Evolutionary conservation across 225 moss, liverwort and hornwort species (phyloP).

Genomic region (Pseudoscleropodium purum): DNA sequence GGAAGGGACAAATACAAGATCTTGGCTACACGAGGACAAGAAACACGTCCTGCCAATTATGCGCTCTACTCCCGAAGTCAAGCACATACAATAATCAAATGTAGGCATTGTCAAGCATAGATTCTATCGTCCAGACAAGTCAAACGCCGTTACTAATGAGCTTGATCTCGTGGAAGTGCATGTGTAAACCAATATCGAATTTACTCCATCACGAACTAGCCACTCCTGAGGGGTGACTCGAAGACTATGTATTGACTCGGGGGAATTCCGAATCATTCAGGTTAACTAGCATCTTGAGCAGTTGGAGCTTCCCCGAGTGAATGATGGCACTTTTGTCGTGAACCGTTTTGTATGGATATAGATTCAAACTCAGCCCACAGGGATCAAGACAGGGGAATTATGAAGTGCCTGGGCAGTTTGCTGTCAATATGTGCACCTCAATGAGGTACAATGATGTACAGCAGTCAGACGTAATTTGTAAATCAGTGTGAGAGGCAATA

Average conservation of each 20-base stretch:
- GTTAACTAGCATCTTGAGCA: background rate
- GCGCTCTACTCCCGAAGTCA: background rate
- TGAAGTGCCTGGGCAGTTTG: background rate
- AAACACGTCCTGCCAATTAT: background rate
- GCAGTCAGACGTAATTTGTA: background rate
- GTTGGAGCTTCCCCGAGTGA: background rate
- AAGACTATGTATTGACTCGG: background rate
- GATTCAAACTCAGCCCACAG: background rate
- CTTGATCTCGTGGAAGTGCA: background rate
- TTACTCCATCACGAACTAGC: background rate
- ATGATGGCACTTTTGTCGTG: constrained; percentile 7
- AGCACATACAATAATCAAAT: background rate
- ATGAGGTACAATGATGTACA: constrained; percentile 6
- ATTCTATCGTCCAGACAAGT: background rate
- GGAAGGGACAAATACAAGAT: background rate
- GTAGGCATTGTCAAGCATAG: too few species aligned
- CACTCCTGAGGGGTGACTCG: background rate
- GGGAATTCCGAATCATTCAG: background rate
- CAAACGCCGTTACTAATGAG: background rate
- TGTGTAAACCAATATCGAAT: background rate
- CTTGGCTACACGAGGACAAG: background rate
- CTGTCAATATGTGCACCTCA: background rate
- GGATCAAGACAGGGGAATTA: background rate
- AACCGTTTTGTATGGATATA: background rate
- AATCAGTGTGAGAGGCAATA: background rate